Conservation (phyloP, 345 rosid species). For the Brassica cretica region DNA sequence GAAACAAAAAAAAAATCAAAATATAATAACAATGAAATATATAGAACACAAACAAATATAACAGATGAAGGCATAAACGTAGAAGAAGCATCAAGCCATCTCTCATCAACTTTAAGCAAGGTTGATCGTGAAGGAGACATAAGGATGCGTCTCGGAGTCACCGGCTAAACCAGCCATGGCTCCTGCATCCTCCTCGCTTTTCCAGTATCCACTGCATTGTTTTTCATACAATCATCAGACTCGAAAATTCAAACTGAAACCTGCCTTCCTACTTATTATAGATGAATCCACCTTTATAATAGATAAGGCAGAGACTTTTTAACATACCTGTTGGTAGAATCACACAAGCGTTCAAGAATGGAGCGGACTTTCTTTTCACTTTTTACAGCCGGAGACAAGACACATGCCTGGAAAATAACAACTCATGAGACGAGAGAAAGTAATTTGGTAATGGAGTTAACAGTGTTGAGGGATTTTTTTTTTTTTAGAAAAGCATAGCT, state of each 20-base stretch:
- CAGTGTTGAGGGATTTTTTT: constrained; percentile 7
- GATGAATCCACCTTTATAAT: not conserved
- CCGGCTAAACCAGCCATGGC: constrained; percentile 83
- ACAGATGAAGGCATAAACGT: constrained; percentile 25
- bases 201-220: constrained; percentile 80
- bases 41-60: constrained; percentile 37
- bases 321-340: constrained; percentile 74
- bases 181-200: constrained; percentile 83
- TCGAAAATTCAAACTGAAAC: not conserved
- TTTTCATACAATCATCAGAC: constrained; percentile 5
- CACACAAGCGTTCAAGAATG: constrained; percentile 81
- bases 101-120: constrained; percentile 54
- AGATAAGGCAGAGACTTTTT: not conserved
- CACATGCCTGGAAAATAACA: constrained; percentile 66
- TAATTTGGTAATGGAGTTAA: not conserved
- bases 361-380: constrained; percentile 93
- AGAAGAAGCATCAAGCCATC: constrained; percentile 34
- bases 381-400: constrained; percentile 76
- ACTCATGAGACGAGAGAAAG: constrained; percentile 25
- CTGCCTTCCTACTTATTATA: not conserved
- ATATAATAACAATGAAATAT: constrained; percentile 27
- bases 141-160: constrained; percentile 78
- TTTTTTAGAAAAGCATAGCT: not conserved
- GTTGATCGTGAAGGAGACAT: constrained; percentile 94
- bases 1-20: constrained; percentile 13